Evolutionary conservation across 805 yeast genomes (phyloP), one percentile per base, ranked within the genome.

Genomic region (Kodamaea neixiangensis): DNA sequence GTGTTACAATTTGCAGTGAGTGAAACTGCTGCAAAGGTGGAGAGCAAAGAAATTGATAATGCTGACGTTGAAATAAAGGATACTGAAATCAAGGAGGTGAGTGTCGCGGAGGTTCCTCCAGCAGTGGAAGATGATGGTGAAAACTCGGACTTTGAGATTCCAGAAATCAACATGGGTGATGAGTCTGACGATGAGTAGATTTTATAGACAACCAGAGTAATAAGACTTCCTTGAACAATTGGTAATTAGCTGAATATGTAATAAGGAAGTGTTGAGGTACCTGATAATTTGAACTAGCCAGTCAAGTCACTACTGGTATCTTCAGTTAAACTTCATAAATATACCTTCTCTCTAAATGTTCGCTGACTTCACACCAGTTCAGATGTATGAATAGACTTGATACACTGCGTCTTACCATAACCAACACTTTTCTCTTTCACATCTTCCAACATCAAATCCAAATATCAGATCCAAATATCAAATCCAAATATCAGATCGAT

Each of bases 81-180:
- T 25, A 31, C 10, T 10, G 37, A 20, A 7, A 20, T 11, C 22
- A 29, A 3, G 15, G 47, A 21, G 31, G 42, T 5, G 40, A 20
- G 10, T 22, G 48, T 41, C 18, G 41, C 42, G 14, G 33, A 31
- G 7, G 44, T 21, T 18, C n/a, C 25, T 7, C 3, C 22, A 17
- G 31, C 45, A 2, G 43, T 33, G 17, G 55, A 43, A 18, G 53
- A 52, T 13, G 68, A 63, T 1, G 68, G 63, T 19, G 71, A 63
- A 21, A 71, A 65, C 14, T 72, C 78, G 15, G 84, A 80, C 54
- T 76, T 79, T 43, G 85, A 79, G 53, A 77, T 80, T 48, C 85
- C 85, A 5, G 68, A 63, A 13, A 67, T 75, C 48, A 77, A 72
- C 41, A 61, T 76, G 44, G 80, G 66, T 25, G 79, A 44, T 5